Conservation (phyloP, 345 rosid species). For the Eucalyptus pauciflora region DNA sequence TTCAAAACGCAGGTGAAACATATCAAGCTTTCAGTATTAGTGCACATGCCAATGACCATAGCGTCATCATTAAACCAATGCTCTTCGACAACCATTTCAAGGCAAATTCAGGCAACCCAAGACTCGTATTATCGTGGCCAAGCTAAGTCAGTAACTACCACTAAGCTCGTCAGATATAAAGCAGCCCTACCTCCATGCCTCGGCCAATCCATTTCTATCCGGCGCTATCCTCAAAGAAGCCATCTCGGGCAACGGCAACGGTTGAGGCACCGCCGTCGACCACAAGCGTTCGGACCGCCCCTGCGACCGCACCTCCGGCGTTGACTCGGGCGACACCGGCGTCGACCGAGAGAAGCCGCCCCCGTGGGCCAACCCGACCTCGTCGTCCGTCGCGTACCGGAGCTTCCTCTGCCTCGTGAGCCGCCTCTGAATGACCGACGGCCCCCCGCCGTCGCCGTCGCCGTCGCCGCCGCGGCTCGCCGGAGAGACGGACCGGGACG, state of each 20-base stretch:
- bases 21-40: background rate
- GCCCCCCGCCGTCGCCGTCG: background rate
- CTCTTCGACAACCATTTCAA: background rate
- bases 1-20: background rate
- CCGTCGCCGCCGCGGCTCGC: background rate
- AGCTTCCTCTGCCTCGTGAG: slow-evolving; percentile 47
- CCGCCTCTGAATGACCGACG: background rate
- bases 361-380: slow-evolving; percentile 17
- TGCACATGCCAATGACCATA: background rate
- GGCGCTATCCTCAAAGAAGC: background rate
- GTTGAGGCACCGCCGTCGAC: slow-evolving; percentile 33
- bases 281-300: slow-evolving; percentile 11
- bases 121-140: background rate
- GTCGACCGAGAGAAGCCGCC: slow-evolving; percentile 1
- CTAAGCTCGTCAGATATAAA: background rate
- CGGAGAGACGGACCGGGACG: background rate
- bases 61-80: background rate
- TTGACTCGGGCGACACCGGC: slow-evolving; percentile 14
- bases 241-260: slow-evolving; percentile 45
- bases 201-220: background rate
- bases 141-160: background rate
- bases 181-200: background rate
- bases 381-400: slow-evolving; percentile 27
- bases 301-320: slow-evolving; percentile 3
- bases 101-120: background rate